Base-by-base conservation (phyloP, 306 rosid species). In the Cajanus cajan region DNA sequence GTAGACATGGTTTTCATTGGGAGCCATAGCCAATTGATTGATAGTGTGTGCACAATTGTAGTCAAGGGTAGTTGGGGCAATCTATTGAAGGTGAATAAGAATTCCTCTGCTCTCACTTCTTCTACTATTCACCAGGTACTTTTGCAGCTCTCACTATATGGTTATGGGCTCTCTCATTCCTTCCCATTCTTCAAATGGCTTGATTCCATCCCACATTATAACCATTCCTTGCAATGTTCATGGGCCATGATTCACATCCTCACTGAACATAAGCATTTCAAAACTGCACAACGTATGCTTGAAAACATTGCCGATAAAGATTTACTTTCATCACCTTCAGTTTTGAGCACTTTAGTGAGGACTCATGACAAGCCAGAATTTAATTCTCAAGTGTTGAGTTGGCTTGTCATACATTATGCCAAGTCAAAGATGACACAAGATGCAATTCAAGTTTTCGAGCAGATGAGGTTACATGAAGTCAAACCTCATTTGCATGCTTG, bases 401-500 rank as follows among this genome's bases (percentile, higher is more conserved):
- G 97, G 97, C 90, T 94, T 61, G 86, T 94, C 78, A 90, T 90
- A 45, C 74, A 62, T 81, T 92, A 86, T 73, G 88, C 89, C 0
- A 87, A 87, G 62, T 87, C 71, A 9, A 90, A 82, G 91, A 80
- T 86, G 96, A 83, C 81, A 74, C 86, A 86, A 21, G 96, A 92
- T 50, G 96, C 98, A 48, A 62, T 89, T 73, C 92, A 89, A 71
- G 97, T 94, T 71, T 85, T 92, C 43, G 97, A 87, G 82, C 88
- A 83, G 73, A 92, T 94, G 97, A 86, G 86, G 82, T 62, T 82
- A 15, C 87, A 34, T 82, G 74, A 89, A 7, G 25, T 87, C 18
- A 85, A 72, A 80, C 98, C 92, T 14, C 92, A 89, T 59, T 84
- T 86, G 81, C 98, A 82, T 80, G 97, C 97, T 78, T 94, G 97